phyloP scores from a whole-genome alignment of 148 eudicot species.

The Hydrangea macrophylla region DNA sequence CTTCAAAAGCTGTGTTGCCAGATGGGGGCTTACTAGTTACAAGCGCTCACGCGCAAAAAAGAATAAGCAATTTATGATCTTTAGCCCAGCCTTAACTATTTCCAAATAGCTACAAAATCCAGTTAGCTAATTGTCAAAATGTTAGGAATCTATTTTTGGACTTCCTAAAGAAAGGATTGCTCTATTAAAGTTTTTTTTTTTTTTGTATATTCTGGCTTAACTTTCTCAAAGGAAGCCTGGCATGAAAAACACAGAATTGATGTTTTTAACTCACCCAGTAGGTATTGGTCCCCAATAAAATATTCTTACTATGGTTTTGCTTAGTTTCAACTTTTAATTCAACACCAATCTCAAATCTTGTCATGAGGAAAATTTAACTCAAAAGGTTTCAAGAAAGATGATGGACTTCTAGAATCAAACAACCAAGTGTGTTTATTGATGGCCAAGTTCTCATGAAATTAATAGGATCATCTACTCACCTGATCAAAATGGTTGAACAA shows the following conservation, averaged over 20 bases:
- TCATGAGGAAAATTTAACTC: too few relatives aligned
- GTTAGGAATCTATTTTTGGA: too few relatives aligned
- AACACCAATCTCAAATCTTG: background rate
- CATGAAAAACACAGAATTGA: background rate
- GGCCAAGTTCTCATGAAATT: background rate
- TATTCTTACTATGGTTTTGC: background rate
- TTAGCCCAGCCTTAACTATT: background rate
- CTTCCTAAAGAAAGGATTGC: background rate
- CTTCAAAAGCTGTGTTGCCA: too few relatives aligned
- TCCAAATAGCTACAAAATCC: too few relatives aligned
- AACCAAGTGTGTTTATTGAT: background rate
- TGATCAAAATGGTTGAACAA: conserved; percentile 61
- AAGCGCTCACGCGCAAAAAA: background rate
- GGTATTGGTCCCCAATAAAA: background rate
- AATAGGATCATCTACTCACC: conserved; percentile 36
- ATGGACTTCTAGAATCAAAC: background rate
- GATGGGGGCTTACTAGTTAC: too few relatives aligned
- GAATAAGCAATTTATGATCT: background rate
- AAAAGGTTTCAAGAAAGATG: background rate
- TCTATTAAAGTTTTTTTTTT: background rate
- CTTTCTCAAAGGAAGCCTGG: background rate
- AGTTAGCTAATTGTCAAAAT: too few relatives aligned
- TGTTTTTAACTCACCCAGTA: too few relatives aligned
- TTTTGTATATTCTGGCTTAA: too few relatives aligned
- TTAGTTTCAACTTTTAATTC: too few relatives aligned